Base-by-base conservation (phyloP, 2,329 filamentous ascomycete species). In the Penicillium sp. region DNA sequence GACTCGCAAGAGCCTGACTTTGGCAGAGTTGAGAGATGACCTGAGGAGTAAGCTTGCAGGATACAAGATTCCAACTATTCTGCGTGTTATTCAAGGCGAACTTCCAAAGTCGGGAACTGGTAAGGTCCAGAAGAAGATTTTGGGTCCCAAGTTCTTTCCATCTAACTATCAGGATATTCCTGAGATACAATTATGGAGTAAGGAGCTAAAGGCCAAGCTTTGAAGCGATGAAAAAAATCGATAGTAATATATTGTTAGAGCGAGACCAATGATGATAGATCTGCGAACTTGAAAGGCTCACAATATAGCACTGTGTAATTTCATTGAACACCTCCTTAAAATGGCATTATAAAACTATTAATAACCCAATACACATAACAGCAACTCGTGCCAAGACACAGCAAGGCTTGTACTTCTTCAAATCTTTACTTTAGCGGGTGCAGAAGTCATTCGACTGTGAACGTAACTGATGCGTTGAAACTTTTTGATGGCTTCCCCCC, bases 41-140 rank as follows among this genome's bases (percentile, higher is more conserved):
- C 66, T 82, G 5, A 70, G 76, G 8, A 61, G 58, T n/a, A 71
- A 49, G 14, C 28, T 97, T 52, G 91, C 87, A 8, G 86, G 83
- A 56, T 97, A 97, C 75, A 97, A 97, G 80, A 92, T 97, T 56
- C 93, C 93, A 0, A 91, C 93, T 73, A 86, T 96, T 58, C 78
- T 97, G 74, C 87, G 85, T 69, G 77, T 95, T 6, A 89, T 97
- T 13, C 85, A 89, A 34, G 76, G 84, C 37, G 65, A 67, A 19
- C 48, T 67, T 8, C 65, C 65, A 2, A 67, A 66, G 69, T 66
- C 78, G 11, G 92, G 92, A 28, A 97, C 97, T 90, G 93, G 93
- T 31, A 97, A 97, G 79, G 71, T 74, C n/a, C 71, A 74, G 48
- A 74, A 74, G 61, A 74, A 71, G 55, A 65, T 67, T 16, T 48